These are phyloP conservation scores for Salix suchowensis DNA, from an alignment of 345 rosid genomes.

Conservation along the genomic window DNA sequence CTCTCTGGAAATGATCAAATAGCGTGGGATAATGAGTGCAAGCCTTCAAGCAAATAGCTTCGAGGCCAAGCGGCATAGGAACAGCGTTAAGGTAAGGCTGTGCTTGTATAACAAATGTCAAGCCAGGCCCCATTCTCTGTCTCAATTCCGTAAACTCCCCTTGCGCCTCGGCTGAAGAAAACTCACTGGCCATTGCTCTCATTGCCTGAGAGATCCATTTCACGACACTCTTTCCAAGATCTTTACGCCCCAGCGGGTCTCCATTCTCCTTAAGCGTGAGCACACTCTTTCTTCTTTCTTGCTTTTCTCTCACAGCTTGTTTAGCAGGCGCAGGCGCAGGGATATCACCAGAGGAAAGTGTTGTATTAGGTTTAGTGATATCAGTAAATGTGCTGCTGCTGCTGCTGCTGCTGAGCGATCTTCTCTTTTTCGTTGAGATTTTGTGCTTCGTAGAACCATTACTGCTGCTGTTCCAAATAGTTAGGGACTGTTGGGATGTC, in stretches of 20 bases:
- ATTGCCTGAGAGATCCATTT: constrained; percentile 79
- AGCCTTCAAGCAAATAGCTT: constrained; percentile 79
- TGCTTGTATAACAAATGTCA: constrained; percentile 83
- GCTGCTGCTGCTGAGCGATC: constrained; percentile 20
- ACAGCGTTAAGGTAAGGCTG: constrained; percentile 78
- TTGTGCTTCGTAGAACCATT: constrained; percentile 20
- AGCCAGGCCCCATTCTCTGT: constrained; percentile 75
- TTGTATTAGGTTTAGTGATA: constrained; percentile 2
- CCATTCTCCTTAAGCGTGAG: constrained; percentile 60
- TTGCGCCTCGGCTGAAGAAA: constrained; percentile 65
- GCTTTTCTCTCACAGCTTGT: constrained; percentile 15
- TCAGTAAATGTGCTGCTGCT: constrained; percentile 11
- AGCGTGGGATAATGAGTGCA: constrained; percentile 85
- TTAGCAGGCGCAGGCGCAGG: not conserved
- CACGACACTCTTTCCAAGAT: constrained; percentile 73
- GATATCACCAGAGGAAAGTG: not conserved
- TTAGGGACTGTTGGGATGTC: constrained; percentile 13
- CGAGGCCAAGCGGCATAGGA: constrained; percentile 82
- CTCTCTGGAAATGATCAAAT: constrained; percentile 93
- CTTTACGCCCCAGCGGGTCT: constrained; percentile 73
- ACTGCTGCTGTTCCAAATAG: constrained; percentile 23
- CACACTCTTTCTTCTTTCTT: constrained; percentile 24
- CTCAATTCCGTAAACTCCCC: constrained; percentile 73
- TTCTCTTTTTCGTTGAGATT: constrained; percentile 33
- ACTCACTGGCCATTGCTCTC: constrained; percentile 78